These are phyloP conservation scores for Paramecium tetraurelia DNA, from an alignment of 73 alveolate species.

Conservation along the genomic window DNA sequence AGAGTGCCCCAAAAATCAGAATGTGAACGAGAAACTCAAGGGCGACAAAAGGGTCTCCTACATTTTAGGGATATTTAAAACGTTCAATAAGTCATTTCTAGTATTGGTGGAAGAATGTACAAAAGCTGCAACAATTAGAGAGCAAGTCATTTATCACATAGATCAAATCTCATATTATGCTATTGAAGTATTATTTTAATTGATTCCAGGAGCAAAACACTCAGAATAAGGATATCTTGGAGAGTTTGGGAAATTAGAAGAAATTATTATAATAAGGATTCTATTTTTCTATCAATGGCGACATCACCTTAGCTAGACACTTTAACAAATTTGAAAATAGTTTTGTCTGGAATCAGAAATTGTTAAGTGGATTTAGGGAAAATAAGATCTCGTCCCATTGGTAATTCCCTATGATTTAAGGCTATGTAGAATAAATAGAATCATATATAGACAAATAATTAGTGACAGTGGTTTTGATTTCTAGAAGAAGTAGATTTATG, in stretches of 20 bases:
- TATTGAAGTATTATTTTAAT: neutral
- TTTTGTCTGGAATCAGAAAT: slow-evolving; percentile 49
- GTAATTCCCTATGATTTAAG: slow-evolving; percentile 75
- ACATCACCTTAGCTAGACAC: neutral
- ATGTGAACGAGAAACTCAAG: neutral
- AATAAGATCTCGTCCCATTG: slow-evolving; percentile 46
- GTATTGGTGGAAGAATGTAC: neutral
- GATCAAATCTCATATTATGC: neutral
- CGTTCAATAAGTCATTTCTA: neutral
- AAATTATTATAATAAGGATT: neutral
- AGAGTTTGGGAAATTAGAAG: neutral
- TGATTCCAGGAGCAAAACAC: neutral
- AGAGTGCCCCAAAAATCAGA: neutral
- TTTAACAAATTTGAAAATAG: slow-evolving; percentile 3
- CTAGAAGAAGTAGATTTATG: slow-evolving; percentile 80
- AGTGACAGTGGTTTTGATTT: slow-evolving; percentile 42
- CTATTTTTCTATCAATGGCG: slow-evolving; percentile 25
- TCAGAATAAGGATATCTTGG: neutral
- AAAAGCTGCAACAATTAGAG: neutral
- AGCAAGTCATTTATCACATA: neutral
- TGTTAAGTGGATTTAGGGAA: slow-evolving; percentile 6
- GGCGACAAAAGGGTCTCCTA: neutral
- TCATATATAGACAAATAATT: slow-evolving; percentile 24
- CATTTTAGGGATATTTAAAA: neutral
- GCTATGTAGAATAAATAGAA: slow-evolving; percentile 64